Evolutionary conservation across 1,284 basidiomycete species (phyloP).

Genomic region (Ganoderma resinaceum): DNA sequence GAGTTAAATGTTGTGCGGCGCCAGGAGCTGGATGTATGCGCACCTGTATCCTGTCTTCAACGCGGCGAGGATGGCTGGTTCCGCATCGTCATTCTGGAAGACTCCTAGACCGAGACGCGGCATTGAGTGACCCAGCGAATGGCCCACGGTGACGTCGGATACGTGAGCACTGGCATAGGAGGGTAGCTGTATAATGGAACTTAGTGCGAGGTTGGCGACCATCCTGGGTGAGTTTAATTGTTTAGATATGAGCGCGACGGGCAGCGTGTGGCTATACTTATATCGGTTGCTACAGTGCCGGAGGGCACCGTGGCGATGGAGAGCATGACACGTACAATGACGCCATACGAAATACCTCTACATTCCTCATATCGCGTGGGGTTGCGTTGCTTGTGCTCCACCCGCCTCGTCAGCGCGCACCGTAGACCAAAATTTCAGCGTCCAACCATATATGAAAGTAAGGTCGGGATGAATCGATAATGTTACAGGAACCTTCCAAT

Average conservation of each 20-base stretch:
- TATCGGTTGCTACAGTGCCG: background rate
- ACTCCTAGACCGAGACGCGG: constrained; percentile 77
- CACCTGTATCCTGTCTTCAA: constrained; percentile 80
- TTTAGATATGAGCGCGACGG: background rate
- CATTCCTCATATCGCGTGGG: background rate
- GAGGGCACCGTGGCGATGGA: background rate
- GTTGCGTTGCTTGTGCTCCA: background rate
- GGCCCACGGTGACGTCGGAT: too few species aligned
- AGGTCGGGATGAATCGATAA: background rate
- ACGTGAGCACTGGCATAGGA: background rate
- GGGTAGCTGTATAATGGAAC: background rate
- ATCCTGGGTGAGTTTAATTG: background rate
- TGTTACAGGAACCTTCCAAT: background rate
- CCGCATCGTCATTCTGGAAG: constrained; percentile 72
- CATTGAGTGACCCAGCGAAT: background rate
- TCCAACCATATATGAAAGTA: too few species aligned
- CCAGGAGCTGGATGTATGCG: constrained; percentile 16
- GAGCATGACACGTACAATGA: constrained; percentile 8
- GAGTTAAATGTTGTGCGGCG: background rate
- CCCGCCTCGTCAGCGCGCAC: background rate
- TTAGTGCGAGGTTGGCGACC: background rate
- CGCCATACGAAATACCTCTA: constrained; percentile 7
- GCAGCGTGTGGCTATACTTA: background rate
- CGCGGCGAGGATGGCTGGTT: constrained; percentile 69
- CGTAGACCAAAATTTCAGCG: too few species aligned